phyloP scores from a whole-genome alignment of 495 filamentous ascomycete species.

The Penicillium angulare region DNA sequence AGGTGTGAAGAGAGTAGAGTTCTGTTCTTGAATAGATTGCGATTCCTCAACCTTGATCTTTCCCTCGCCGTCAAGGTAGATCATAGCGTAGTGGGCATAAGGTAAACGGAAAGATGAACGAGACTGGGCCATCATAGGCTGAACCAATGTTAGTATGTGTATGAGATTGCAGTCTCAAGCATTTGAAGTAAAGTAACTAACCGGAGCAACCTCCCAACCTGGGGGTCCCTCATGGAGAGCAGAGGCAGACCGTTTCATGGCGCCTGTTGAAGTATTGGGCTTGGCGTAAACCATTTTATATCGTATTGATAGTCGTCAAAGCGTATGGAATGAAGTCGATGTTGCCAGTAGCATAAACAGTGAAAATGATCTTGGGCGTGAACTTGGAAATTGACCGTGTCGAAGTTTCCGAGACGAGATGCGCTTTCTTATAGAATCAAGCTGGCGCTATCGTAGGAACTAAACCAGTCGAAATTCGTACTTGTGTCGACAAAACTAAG shows the following conservation, averaged over 20 bases:
- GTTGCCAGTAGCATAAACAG: background rate
- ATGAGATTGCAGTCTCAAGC: too few species aligned
- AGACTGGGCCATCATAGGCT: slow-evolving; percentile 36
- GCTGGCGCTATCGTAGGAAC: background rate
- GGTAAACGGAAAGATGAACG: slow-evolving; percentile 32
- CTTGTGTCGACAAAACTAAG: background rate
- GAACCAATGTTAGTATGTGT: background rate
- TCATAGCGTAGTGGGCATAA: slow-evolving; percentile 40
- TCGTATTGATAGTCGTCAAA: background rate
- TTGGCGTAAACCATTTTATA: slow-evolving; percentile 36
- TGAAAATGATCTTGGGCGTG: background rate
- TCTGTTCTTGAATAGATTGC: slow-evolving; percentile 34
- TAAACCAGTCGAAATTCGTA: background rate
- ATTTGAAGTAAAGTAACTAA: slow-evolving; percentile 17
- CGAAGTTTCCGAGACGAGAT: background rate
- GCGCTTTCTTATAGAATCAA: slow-evolving; percentile 12
- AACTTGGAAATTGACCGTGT: background rate
- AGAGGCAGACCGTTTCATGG: slow-evolving; percentile 39
- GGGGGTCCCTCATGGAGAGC: slow-evolving; percentile 27
- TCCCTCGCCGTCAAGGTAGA: slow-evolving; percentile 42
- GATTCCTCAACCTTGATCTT: slow-evolving; percentile 39
- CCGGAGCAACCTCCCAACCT: slow-evolving; percentile 39
- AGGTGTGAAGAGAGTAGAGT: slow-evolving; percentile 34
- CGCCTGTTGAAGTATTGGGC: slow-evolving; percentile 24
- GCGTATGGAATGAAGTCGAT: background rate